Evolutionary conservation across 139 green algal genomes (phyloP).

Genomic region (Tetraselmis striata): DNA sequence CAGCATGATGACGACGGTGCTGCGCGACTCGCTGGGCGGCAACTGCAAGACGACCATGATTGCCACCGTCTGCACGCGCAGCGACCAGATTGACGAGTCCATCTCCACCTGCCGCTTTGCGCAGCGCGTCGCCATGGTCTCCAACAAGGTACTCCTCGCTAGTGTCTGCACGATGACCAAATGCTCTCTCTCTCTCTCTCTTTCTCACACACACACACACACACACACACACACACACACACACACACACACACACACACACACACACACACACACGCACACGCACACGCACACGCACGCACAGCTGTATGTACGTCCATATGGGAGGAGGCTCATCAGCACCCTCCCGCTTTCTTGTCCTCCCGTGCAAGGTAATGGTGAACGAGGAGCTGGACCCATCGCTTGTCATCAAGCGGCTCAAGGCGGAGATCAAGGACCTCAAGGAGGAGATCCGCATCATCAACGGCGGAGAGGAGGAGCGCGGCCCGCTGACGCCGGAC

Average conservation of each 20-base stretch:
- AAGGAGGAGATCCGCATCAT: slow-evolving; percentile 55
- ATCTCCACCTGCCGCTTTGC: slow-evolving; percentile 91
- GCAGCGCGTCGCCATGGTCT: slow-evolving; percentile 78
- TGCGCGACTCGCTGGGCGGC: slow-evolving; percentile 74
- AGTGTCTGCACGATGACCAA: too few species aligned
- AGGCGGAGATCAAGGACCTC: slow-evolving; percentile 39
- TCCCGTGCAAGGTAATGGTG: slow-evolving; percentile 60
- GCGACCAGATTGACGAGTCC: slow-evolving; percentile 66
- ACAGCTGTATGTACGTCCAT: too few species aligned
- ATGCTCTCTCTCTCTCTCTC: not conserved
- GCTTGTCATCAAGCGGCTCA: slow-evolving; percentile 68
- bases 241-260: slow-evolving; percentile 3
- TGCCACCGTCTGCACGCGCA: slow-evolving; percentile 37
- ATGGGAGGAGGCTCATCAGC: too few species aligned
- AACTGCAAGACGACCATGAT: slow-evolving; percentile 83
- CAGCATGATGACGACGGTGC: slow-evolving; percentile 75
- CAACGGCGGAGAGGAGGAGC: slow-evolving; percentile 43
- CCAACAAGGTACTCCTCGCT: slow-evolving; percentile 50
- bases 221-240: slow-evolving; percentile 2
- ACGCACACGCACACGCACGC: slow-evolving; percentile 10
- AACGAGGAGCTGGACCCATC: slow-evolving; percentile 87
- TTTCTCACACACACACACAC: slow-evolving; percentile 4
- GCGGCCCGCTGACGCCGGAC: slow-evolving; percentile 52
- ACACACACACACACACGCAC: slow-evolving; percentile 12
- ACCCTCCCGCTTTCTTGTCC: too few species aligned